Base-by-base conservation (phyloP, 352 stramenopile genomes). In the Poterioochromonas sp. region DNA sequence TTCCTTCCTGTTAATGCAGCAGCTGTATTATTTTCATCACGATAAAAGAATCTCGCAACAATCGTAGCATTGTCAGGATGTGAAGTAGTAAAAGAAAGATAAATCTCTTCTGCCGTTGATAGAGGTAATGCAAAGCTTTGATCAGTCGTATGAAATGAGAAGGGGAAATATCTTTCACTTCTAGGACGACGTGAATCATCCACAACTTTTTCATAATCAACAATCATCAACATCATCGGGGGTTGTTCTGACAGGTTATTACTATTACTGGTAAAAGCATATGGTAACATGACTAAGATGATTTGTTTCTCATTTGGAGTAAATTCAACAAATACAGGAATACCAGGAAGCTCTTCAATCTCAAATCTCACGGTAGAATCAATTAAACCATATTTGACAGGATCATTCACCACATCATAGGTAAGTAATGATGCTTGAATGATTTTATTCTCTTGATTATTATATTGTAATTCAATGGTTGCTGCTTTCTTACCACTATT, bases 341-440 rank as follows among this genome's bases (percentile, higher is more conserved):
- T 29, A 41, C 62, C 62, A 47, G 62, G 62, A 5, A 71, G 26
- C 12, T 41, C 34, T 47, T 29, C 62, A 41, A 3, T 32, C 11
- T 71, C 62, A 29, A 71, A 71, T 22, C 12, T 22, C 11, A 29
- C 12, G 1, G 26, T 41, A 71, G 18, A 44, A 41, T 71, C 62
- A 41, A 29, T 44, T 22, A 1, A 5, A 22, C 62, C 62, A 47
- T 44, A 71, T 12, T 1, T 71, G 8, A 32, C 20, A 15, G 62
- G 62, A 71, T 71, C 62, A 32, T 12, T 71, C 11, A 29, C 5
- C 3, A 71, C 62, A 43, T 71, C 34, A 71, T 35, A 71, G 15
- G 41, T 29, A n/a, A 71, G 41, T 12, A 29, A 11, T 26, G 11
- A 8, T 12, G 62, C 11, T 41, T 29, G n/a, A 29, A 47, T 29